phyloP scores from a whole-genome alignment of 2,329 filamentous ascomycete genomes.

The Fusarium abutilonis region DNA sequence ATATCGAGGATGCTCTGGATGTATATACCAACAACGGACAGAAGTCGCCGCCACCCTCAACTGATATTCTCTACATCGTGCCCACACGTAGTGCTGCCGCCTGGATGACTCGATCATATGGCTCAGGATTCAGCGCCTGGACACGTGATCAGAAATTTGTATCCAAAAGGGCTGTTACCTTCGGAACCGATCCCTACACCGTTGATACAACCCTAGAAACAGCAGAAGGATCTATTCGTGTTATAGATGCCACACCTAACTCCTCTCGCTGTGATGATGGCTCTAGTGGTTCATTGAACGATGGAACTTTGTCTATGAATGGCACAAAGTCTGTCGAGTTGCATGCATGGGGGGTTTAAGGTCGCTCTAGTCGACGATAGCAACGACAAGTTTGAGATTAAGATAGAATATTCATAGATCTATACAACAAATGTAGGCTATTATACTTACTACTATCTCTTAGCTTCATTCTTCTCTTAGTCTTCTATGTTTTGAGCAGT shows the following conservation, averaged over 20 bases:
- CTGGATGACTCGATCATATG: conserved; percentile 5
- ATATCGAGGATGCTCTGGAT: conserved; percentile 31
- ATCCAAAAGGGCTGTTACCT: conserved; percentile 45
- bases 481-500: no score
- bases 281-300: conserved; percentile 42
- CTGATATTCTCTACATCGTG: conserved; percentile 31
- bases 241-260: conserved; percentile 48
- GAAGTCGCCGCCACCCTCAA: conserved; percentile 4
- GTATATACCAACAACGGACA: conserved; percentile 15
- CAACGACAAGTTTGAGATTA: no score
- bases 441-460: no score
- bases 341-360: conserved; percentile 27
- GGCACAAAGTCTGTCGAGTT: conserved; percentile 11
- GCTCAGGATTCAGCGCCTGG: conserved; percentile 11
- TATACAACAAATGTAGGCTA: no score
- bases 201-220: conserved; percentile 45
- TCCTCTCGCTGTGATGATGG: conserved; percentile 45
- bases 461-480: no score
- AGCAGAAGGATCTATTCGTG: conserved; percentile 47
- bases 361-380: conserved; percentile 14
- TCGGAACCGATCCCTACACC: conserved; percentile 50
- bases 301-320: conserved; percentile 44
- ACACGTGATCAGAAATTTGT: not conserved
- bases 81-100: conserved; percentile 13
- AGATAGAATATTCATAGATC: no score